Evolutionary conservation across 305 asterid genomes (phyloP).

Genomic region (Fraxinus floribunda): DNA sequence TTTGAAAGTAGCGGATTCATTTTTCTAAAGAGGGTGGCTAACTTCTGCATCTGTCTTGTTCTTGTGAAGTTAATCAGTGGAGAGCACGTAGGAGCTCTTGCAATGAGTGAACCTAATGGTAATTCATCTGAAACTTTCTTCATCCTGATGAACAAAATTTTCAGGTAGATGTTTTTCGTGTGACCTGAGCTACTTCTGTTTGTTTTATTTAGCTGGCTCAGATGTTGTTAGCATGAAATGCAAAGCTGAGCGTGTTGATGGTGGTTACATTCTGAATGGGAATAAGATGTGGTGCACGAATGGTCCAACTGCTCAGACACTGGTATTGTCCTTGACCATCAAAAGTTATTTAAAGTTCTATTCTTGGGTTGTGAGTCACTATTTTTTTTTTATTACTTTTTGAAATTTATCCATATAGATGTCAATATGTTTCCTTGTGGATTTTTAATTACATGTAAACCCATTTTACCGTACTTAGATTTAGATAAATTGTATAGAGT

Average conservation of each 20-base stretch:
- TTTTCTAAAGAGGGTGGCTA: constrained; percentile 17
- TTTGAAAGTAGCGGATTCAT: not conserved
- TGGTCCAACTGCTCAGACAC: constrained; percentile 88
- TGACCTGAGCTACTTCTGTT: constrained; percentile 23
- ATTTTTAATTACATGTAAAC: not conserved
- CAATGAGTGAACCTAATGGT: constrained; percentile 99
- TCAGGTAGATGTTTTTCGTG: not conserved
- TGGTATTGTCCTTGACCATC: constrained; percentile 45
- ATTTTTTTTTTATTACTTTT: not conserved
- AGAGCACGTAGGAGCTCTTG: constrained; percentile 99
- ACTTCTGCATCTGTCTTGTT: constrained; percentile 33
- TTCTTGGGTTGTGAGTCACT: not conserved
- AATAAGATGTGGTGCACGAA: constrained; percentile 99
- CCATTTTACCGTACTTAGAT: not conserved
- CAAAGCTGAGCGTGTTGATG: constrained; percentile 85
- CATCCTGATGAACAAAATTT: constrained; percentile 18
- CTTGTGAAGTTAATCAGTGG: constrained; percentile 81
- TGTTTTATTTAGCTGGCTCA: constrained; percentile 71
- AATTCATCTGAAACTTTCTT: constrained; percentile 27
- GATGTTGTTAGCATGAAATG: constrained; percentile 98
- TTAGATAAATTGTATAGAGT: not conserved
- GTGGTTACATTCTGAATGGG: constrained; percentile 89
- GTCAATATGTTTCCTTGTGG: not conserved
- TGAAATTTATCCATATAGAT: not conserved
- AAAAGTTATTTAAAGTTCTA: constrained; percentile 14